phyloP scores from a whole-genome alignment of 2,329 filamentous ascomycete genomes.

The Plenodomus biglobosus region DNA sequence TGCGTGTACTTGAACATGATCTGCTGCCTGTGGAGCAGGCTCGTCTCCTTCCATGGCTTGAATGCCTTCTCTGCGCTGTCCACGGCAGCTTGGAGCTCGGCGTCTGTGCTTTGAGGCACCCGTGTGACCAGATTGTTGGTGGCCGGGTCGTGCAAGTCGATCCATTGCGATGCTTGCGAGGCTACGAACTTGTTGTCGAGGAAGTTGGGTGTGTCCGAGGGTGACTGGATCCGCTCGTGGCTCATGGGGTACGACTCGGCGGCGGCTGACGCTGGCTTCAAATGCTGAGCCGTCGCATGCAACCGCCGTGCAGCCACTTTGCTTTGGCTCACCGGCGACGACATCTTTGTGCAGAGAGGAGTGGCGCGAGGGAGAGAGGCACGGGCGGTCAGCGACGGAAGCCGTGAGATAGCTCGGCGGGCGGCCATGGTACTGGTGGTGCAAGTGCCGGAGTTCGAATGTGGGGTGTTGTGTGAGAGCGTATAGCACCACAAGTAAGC shows the following conservation, averaged over 20 bases:
- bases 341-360: slow-evolving; percentile 45
- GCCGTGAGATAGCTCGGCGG: slow-evolving; percentile 49
- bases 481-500: slow-evolving; percentile 6
- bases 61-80: slow-evolving; percentile 76
- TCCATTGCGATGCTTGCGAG: slow-evolving; percentile 70
- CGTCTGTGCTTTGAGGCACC: slow-evolving; percentile 78
- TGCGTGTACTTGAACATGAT: slow-evolving; percentile 86
- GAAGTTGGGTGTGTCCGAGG: slow-evolving; percentile 76
- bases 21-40: slow-evolving; percentile 73
- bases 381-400: slow-evolving; percentile 46
- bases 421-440: slow-evolving; percentile 44
- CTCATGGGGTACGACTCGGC: slow-evolving; percentile 66
- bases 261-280: slow-evolving; percentile 53
- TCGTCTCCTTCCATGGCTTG: slow-evolving; percentile 70
- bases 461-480: slow-evolving; percentile 7
- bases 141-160: slow-evolving; percentile 78
- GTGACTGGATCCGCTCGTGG: slow-evolving; percentile 69
- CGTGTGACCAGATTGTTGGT: slow-evolving; percentile 84
- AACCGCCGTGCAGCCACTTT: slow-evolving; percentile 51
- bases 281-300: slow-evolving; percentile 58
- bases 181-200: slow-evolving; percentile 75
- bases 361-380: slow-evolving; percentile 40
- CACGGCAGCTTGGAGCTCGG: slow-evolving; percentile 73
- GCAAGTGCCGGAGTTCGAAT: slow-evolving; percentile 17
- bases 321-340: slow-evolving; percentile 39